Conservation (phyloP, 164 flowering plant species). For the Piper longum region DNA sequence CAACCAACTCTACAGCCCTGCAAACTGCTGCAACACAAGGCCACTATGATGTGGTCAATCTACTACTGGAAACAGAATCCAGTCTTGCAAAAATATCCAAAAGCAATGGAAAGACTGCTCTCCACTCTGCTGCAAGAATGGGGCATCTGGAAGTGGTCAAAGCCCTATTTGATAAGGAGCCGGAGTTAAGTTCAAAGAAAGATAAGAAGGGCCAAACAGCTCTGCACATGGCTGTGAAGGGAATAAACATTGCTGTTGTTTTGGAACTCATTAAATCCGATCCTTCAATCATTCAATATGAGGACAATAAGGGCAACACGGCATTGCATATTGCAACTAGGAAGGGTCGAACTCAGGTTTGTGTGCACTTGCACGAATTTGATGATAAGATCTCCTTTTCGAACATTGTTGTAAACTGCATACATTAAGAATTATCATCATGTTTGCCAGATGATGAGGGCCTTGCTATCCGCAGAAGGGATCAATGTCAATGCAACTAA, state of each 20-base stretch:
- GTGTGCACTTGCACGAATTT: neutral
- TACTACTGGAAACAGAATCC: conserved; percentile 63
- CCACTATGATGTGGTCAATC: conserved; percentile 62
- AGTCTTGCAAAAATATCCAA: conserved; percentile 74
- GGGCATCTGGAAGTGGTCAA: conserved; percentile 81
- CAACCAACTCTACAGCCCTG: conserved; percentile 71
- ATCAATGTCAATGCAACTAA: conserved; percentile 49
- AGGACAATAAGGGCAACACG: conserved; percentile 81
- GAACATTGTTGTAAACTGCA: too few species aligned
- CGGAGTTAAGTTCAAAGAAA: conserved; percentile 44
- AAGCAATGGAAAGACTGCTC: conserved; percentile 78
- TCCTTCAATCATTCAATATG: conserved; percentile 41
- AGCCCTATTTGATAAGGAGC: conserved; percentile 58
- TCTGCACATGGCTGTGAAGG: conserved; percentile 95
- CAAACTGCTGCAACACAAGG: conserved; percentile 92
- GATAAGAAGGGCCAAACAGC: conserved; percentile 92
- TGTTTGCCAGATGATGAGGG: conserved; percentile 45
- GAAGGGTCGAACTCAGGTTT: conserved; percentile 70
- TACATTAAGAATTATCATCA: neutral
- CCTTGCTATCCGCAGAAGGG: conserved; percentile 46
- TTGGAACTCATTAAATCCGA: conserved; percentile 63
- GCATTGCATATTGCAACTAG: conserved; percentile 69
- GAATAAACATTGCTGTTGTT: conserved; percentile 62
- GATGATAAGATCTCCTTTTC: too few species aligned
- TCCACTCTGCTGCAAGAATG: conserved; percentile 89